Conservation (phyloP, 164 flowering plant species). For the Dillenia turbinata region DNA sequence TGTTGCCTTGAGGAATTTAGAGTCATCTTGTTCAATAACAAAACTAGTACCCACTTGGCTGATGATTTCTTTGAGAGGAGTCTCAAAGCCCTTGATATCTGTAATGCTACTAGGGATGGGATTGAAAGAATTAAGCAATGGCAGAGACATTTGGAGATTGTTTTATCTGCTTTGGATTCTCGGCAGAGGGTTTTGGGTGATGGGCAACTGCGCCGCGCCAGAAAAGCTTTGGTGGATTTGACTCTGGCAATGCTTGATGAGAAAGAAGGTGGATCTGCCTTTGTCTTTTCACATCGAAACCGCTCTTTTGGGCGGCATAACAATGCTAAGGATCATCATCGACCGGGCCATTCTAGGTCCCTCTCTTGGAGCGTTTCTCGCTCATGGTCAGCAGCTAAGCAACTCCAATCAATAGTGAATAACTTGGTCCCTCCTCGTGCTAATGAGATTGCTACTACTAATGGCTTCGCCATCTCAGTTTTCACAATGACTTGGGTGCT, state of each 20-base stretch:
- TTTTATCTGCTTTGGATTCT: conserved; percentile 29
- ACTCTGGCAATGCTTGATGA: conserved; percentile 47
- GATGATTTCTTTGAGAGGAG: conserved; percentile 44
- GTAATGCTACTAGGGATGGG: conserved; percentile 56
- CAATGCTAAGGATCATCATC: conserved; percentile 15
- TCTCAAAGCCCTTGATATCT: conserved; percentile 63
- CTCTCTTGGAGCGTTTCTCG: conserved; percentile 58
- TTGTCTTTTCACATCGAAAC: conserved; percentile 30
- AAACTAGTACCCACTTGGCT: conserved; percentile 15
- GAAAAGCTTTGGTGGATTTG: conserved; percentile 47
- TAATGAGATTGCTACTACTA: conserved; percentile 33
- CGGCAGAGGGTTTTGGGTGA: conserved; percentile 28
- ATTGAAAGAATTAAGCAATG: conserved; percentile 38
- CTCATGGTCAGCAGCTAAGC: conserved; percentile 59
- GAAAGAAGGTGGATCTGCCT: conserved; percentile 27
- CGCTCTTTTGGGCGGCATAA: conserved; percentile 47
- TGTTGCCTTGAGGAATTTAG: conserved; percentile 44
- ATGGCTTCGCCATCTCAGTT: conserved; percentile 34
- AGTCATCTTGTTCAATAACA: conserved; percentile 23
- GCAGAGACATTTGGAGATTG: conserved; percentile 49
- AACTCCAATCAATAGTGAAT: conserved; percentile 40
- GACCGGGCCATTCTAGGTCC: conserved; percentile 38
- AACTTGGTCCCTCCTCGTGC: conserved; percentile 34
- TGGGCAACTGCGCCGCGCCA: conserved; percentile 53
- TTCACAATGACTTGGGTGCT: conserved; percentile 40